Percentiles rank a stretch among this genome's conserved stretches.
These are phyloP conservation scores for Alternaria dauci DNA, from an alignment of 2,329 filamentous ascomycete species.

Conservation along the genomic window DNA sequence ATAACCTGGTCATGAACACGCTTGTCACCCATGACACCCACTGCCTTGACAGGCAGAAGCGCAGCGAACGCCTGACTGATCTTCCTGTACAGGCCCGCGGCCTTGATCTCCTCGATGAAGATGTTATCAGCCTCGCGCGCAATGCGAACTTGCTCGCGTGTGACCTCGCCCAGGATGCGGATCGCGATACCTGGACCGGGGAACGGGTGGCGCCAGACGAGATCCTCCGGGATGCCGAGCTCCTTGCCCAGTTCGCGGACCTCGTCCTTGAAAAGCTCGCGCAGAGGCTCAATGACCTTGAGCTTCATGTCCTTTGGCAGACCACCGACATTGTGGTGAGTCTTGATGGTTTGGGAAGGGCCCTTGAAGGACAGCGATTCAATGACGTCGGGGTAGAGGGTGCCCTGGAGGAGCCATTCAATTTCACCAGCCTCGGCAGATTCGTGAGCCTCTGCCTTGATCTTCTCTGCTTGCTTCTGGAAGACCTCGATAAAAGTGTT, in stretches of 20 bases:
- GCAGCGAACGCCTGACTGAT: constrained; percentile 76
- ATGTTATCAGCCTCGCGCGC: constrained; percentile 80
- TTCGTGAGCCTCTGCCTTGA: constrained; percentile 74
- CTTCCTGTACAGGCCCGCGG: constrained; percentile 75
- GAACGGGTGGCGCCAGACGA: constrained; percentile 82
- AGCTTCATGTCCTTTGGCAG: constrained; percentile 69
- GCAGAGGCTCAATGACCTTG: constrained; percentile 79
- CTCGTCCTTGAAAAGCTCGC: constrained; percentile 86
- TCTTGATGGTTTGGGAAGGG: constrained; percentile 75
- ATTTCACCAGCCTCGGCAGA: constrained; percentile 76
- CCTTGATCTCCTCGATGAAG: constrained; percentile 78
- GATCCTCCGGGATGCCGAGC: constrained; percentile 74
- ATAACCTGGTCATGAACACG: constrained; percentile 71
- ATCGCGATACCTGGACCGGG: constrained; percentile 79
- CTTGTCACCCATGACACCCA: constrained; percentile 75
- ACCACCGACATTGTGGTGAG: constrained; percentile 77
- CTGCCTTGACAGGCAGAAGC: constrained; percentile 70
- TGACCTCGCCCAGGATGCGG: constrained; percentile 85
- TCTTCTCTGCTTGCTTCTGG: constrained; percentile 77
- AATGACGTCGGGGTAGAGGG: constrained; percentile 78
- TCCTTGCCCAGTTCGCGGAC: constrained; percentile 74
- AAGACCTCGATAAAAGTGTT: constrained; percentile 83
- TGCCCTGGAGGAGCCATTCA: constrained; percentile 87
- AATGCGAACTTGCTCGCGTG: constrained; percentile 78
- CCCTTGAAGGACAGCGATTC: constrained; percentile 78